A percentile compares a stretch with the other conserved stretches of the same genome.
Evolutionary conservation across 75 land plant species (phyloP).

Genomic region (Adiantum capillusveneris): DNA sequence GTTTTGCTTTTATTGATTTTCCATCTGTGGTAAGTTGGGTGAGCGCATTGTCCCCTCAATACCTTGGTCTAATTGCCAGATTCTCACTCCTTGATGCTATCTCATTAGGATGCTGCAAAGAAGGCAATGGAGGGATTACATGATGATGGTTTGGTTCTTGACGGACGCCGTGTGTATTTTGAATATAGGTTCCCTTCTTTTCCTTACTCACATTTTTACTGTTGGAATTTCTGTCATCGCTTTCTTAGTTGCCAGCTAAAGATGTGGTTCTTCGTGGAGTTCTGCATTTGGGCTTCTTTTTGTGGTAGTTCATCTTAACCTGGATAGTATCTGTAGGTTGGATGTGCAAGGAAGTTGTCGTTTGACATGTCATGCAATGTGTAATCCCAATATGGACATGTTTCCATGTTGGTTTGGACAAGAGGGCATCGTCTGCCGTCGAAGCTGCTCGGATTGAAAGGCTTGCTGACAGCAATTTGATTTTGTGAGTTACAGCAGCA

Average conservation of each 20-base stretch:
- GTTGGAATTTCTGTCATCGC: too few relatives aligned
- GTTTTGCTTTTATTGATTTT: constrained; percentile 99
- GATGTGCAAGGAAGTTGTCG: constrained; percentile 5
- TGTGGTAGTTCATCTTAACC: too few relatives aligned
- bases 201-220: not conserved
- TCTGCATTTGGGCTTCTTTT: too few relatives aligned
- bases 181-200: constrained; percentile 68
- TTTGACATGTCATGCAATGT: constrained; percentile 6
- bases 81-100: too few relatives aligned
- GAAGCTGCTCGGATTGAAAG: constrained; percentile 5
- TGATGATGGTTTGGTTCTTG: constrained; percentile 86
- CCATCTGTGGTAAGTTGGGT: constrained; percentile 69
- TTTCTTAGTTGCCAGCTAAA: too few relatives aligned
- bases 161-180: constrained; percentile 80
- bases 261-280: too few relatives aligned
- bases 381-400: not conserved
- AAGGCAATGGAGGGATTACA: constrained; percentile 81
- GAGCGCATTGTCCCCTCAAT: not conserved
- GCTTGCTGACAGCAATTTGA: constrained; percentile 1
- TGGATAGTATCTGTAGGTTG: not conserved
- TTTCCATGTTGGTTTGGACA: constrained; percentile 5
- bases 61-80: too few relatives aligned
- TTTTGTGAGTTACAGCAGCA: constrained; percentile 66
- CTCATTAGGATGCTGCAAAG: constrained; percentile 75
- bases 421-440: constrained; percentile 1